Evolutionary conservation across 768 basidiomycete species (phyloP).

Genomic region (Termitomyces sp.): DNA sequence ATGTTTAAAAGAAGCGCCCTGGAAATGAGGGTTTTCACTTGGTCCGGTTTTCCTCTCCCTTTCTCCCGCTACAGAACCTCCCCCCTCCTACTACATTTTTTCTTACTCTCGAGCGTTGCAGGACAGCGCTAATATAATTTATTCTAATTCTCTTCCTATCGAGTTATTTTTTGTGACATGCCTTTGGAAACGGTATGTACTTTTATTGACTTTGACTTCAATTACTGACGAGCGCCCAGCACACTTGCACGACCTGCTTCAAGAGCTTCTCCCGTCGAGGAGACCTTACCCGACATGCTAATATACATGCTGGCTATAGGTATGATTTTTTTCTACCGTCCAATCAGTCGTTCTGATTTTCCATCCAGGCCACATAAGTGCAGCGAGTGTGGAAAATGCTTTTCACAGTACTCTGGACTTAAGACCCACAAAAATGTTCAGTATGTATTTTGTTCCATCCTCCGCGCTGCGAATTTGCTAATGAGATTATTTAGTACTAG

Average conservation of each 20-base stretch:
- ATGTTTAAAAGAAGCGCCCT: constrained; percentile 17
- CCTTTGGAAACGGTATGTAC: constrained; percentile 10
- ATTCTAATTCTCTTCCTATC: constrained; percentile 8
- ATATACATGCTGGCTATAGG: constrained; percentile 51
- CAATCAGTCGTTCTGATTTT: not conserved
- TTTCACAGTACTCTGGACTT: constrained; percentile 59
- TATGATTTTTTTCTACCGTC: constrained; percentile 27
- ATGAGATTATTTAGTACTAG: constrained; percentile 37
- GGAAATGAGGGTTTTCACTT: constrained; percentile 11
- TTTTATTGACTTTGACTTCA: not conserved
- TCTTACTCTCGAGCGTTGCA: constrained; percentile 24
- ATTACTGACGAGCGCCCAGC: constrained; percentile 24
- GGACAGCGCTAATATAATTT: constrained; percentile 23
- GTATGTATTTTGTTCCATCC: constrained; percentile 38
- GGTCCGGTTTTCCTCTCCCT: constrained; percentile 14
- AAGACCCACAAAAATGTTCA: constrained; percentile 67
- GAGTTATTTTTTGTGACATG: constrained; percentile 12
- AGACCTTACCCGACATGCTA: constrained; percentile 59
- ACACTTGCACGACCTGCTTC: constrained; percentile 41
- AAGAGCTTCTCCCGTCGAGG: constrained; percentile 55
- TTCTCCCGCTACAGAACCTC: constrained; percentile 14
- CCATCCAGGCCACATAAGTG: constrained; percentile 50
- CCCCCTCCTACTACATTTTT: constrained; percentile 16
- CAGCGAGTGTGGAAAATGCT: constrained; percentile 48
- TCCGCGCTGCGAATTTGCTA: constrained; percentile 2